Base-by-base conservation (phyloP, 176 grass and related monocot genomes). In the Triticum monococcum region DNA sequence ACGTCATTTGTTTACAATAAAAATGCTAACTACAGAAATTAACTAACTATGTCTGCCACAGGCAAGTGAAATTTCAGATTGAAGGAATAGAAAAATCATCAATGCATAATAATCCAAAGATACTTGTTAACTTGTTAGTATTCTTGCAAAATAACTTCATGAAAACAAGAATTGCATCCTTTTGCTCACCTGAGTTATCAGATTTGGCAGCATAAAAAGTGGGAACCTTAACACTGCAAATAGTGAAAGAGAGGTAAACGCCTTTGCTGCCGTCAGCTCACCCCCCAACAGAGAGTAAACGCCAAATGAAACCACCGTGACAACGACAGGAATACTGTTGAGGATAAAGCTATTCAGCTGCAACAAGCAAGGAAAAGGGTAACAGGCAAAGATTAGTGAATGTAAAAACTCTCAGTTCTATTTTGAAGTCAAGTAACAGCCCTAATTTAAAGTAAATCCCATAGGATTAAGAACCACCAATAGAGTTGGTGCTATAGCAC, bases 331-430 rank as follows among this genome's bases (percentile, higher is more conserved):
- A 36, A 96, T 94, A 84, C 92, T 99, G 89, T 99, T 99, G 77
- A 99, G 86, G 56, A 99, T 86, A 92, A 99, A 99, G 88, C 54
- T 94, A 88, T 99, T 99, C 64, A 99, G 85, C 97, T 99, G 94
- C 82, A 96, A 85, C 61, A 87, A 72, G 20, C 79, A 87, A 81
- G 12, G 33, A 84, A 79, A 68, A 83, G 13, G 1, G 20, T 66
- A 61, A 83, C 4, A 8, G 57, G 20, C 50, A 26, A 81, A 81
- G 16, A 50, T 36, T 18, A 38, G 10, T 67, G 4, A 63, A 81
- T 28, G 81, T 73, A 52, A 79, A 63, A 38, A 80, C 31, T 87
- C 23, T 28, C 23, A 77, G 9, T 30, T 64, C 8, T 32, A 68
- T 84, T 87, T 68, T 76, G 40, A 50, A 17, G 60, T 23, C 12